Evolutionary conservation across 2,329 filamentous ascomycete species (phyloP), one percentile per base, ranked within the genome.

Genomic region (Ascochyta viciae-villosae): DNA sequence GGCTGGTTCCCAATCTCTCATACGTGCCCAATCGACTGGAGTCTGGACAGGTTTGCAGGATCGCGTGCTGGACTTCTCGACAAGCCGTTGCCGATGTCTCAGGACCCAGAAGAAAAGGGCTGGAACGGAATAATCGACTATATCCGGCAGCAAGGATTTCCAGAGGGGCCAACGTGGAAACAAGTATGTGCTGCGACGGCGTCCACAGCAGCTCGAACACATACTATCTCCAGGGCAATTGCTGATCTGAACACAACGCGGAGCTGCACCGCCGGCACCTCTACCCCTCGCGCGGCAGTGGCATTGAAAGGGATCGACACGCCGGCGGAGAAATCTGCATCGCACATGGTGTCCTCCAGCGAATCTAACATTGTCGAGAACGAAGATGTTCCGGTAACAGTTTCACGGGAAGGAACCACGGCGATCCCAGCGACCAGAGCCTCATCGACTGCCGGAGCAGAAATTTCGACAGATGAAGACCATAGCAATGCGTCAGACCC

Each of bases 1-100:
- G 50, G 50, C n/a, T 44, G 31, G 15, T 42, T 54, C 12, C 50
- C 50, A 10, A 38, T 54, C 6, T 23, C 24, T 3, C n/a, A 38
- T 12, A 54, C 50, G 7, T 54, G 50, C 35, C 44, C 50, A 15
- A 13, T 54, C 5, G 50, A 54, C 38, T 54, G 50, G 50, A 48
- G 50, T 33, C n/a, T 42, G 12, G 50, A 54, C n/a, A 35, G 43
- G 5, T 47, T 54, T 29, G 7, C 43, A 23, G 19, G 29, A 6
- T 42, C 38, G 9, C 13, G 27, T 19, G 15, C 40, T 4, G 19
- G 5, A 33, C 4, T 10, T 3, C 29, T 54, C 8, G 15, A 4
- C 6, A 10, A 24, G n/a, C 37, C 43, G 16, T 22, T 42, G 31
- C 23, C 31, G 13, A 6, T 35, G 6, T 46, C 50, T 12, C 26